A percentile compares a stretch with the other conserved stretches of the same genome.
Evolutionary conservation across 164 flowering plant genomes (phyloP).

Genomic region (Hamamelis virginiana): DNA sequence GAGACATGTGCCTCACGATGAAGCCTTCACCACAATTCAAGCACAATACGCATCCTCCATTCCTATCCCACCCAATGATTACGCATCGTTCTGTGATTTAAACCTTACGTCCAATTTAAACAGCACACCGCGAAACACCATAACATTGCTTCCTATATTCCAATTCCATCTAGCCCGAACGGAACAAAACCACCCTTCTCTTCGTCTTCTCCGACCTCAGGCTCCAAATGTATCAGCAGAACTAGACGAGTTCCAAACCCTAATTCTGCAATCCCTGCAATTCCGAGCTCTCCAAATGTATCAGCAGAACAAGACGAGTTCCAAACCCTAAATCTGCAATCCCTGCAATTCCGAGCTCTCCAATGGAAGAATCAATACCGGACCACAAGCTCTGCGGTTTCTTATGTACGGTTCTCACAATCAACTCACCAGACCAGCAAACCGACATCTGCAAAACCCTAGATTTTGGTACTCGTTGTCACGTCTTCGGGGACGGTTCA

Average conservation of each 20-base stretch:
- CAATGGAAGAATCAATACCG: slow-evolving; percentile 7
- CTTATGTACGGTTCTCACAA: slow-evolving; percentile 48
- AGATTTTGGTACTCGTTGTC: slow-evolving; percentile 23
- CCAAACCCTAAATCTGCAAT: neutral
- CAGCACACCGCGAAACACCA: neutral
- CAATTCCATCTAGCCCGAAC: neutral
- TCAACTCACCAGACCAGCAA: slow-evolving; percentile 15
- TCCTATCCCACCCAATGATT: too few relatives aligned
- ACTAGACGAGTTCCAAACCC: too few relatives aligned
- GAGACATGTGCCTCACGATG: too few relatives aligned
- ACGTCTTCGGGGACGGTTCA: slow-evolving; percentile 19
- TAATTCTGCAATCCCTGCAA: too few relatives aligned
- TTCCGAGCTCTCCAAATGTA: neutral
- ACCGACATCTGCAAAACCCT: slow-evolving; percentile 12
- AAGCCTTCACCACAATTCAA: too few relatives aligned
- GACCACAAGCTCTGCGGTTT: slow-evolving; percentile 74
- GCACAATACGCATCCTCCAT: too few relatives aligned
- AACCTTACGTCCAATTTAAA: too few relatives aligned
- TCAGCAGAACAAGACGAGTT: neutral
- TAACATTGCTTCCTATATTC: neutral
- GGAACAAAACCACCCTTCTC: too few relatives aligned
- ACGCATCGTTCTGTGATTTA: too few relatives aligned
- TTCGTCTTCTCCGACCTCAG: neutral
- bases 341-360: neutral
- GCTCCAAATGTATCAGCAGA: too few relatives aligned